Conservation (phyloP, 2,329 filamentous ascomycete species). For the Madurella fahalii region DNA sequence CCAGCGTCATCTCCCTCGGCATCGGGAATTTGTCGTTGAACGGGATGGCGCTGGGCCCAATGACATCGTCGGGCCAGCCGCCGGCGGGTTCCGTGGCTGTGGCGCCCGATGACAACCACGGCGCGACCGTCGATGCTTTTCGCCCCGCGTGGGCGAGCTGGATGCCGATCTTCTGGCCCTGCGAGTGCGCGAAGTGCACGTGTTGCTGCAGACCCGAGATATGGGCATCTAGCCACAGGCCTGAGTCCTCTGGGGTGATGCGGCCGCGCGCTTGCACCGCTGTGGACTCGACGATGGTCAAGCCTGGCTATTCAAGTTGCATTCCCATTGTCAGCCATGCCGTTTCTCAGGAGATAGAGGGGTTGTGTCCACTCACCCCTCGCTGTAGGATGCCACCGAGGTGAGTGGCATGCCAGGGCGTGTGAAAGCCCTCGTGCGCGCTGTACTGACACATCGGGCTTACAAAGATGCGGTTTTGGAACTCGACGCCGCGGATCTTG, state of each 20-base stretch:
- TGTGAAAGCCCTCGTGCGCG: constrained; percentile 54
- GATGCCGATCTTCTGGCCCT: constrained; percentile 63
- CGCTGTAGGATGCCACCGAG: constrained; percentile 68
- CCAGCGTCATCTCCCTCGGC: constrained; percentile 59
- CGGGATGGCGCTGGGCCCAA: constrained; percentile 32
- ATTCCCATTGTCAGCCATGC: background rate
- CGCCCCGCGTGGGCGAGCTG: constrained; percentile 67
- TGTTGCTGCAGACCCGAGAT: background rate
- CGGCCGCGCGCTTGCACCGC: constrained; percentile 63
- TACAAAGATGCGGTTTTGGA: constrained; percentile 45
- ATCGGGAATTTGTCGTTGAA: constrained; percentile 24
- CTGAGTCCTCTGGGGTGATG: constrained; percentile 63
- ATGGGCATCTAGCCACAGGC: constrained; percentile 10
- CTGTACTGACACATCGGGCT: constrained; percentile 48
- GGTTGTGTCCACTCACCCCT: constrained; percentile 38
- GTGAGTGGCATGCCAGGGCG: constrained; percentile 69
- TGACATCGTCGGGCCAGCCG: constrained; percentile 43
- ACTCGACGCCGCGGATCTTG: constrained; percentile 40
- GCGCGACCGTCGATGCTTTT: constrained; percentile 49
- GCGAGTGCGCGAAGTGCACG: constrained; percentile 41
- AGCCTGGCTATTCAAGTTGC: constrained; percentile 43
- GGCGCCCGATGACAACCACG: constrained; percentile 52
- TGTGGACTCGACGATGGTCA: constrained; percentile 66
- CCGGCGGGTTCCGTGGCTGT: constrained; percentile 44
- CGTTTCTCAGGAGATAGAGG: background rate